phyloP scores from a whole-genome alignment of 176 grass and related monocot genomes.

The Bonia amplexicaulis region DNA sequence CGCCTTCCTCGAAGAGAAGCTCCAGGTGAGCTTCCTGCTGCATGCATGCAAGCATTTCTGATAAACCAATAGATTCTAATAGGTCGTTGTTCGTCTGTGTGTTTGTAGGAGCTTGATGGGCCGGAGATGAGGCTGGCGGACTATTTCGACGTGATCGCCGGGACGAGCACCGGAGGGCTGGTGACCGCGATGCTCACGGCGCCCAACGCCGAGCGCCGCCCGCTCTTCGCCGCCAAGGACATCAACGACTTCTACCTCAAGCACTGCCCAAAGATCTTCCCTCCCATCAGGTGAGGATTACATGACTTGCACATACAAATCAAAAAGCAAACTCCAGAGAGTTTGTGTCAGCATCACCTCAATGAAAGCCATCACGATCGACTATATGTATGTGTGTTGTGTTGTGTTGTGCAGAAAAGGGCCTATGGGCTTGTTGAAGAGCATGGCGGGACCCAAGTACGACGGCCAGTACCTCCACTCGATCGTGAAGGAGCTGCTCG shows the following conservation, averaged over 20 bases:
- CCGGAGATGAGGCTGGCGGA: constrained; percentile 28
- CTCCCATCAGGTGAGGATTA: background rate
- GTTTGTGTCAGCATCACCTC: background rate
- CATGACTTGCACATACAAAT: background rate
- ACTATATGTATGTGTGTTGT: no score
- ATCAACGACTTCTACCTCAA: constrained; percentile 46
- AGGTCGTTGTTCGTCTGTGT: background rate
- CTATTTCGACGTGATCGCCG: constrained; percentile 79
- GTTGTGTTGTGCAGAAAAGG: background rate
- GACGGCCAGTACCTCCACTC: constrained; percentile 39
- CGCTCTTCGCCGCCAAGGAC: constrained; percentile 44
- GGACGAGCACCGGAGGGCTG: constrained; percentile 62
- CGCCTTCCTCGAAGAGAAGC: constrained; percentile 48
- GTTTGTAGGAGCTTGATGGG: background rate
- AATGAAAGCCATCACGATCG: background rate
- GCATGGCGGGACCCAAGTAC: constrained; percentile 6
- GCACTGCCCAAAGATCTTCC: constrained; percentile 47
- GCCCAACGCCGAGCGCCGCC: background rate
- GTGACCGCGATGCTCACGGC: constrained; percentile 34
- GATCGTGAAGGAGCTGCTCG: constrained; percentile 20
- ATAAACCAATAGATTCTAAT: no score
- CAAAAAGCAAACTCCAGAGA: background rate
- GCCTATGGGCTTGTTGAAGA: background rate
- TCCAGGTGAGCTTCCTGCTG: constrained; percentile 21
- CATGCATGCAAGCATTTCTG: no score